phyloP scores from a whole-genome alignment of 805 yeast genomes.

The Candida incommunis region DNA sequence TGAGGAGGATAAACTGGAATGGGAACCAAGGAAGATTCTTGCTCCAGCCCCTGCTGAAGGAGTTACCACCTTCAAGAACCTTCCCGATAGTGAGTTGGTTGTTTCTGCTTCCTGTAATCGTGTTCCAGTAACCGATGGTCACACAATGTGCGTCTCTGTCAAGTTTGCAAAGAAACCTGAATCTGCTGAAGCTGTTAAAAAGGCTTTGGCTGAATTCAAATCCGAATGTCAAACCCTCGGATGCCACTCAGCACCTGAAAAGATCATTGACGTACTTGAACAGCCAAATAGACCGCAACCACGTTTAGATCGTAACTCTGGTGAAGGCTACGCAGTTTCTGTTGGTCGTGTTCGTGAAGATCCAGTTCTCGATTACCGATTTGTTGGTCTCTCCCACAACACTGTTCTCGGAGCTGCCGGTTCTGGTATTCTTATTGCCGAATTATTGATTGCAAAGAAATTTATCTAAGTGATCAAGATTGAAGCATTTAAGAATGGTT shows the following conservation, averaged over 20 bases:
- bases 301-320: constrained; percentile 90
- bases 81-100: constrained; percentile 55
- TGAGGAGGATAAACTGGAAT: constrained; percentile 96
- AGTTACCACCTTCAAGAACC: constrained; percentile 34
- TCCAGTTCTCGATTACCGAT: constrained; percentile 84
- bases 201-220: constrained; percentile 52
- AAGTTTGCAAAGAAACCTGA: constrained; percentile 81
- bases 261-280: constrained; percentile 83
- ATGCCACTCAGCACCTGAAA: constrained; percentile 87
- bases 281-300: constrained; percentile 95
- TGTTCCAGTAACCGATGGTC: constrained; percentile 95
- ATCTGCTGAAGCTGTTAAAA: constrained; percentile 63
- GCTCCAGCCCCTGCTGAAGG: constrained; percentile 37
- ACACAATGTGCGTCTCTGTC: constrained; percentile 86
- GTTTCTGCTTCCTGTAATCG: constrained; percentile 96
- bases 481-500: too few species aligned
- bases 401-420: constrained; percentile 99
- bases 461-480: too few species aligned
- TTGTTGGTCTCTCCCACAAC: constrained; percentile 96
- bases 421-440: constrained; percentile 92
- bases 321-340: constrained; percentile 82
- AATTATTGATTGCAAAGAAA: constrained; percentile 64
- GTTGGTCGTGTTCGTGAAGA: constrained; percentile 93
- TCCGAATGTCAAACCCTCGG: constrained; percentile 72
- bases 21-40: constrained; percentile 93